phyloP scores from a whole-genome alignment of 305 asterid genomes.

The Solanum hybrid region DNA sequence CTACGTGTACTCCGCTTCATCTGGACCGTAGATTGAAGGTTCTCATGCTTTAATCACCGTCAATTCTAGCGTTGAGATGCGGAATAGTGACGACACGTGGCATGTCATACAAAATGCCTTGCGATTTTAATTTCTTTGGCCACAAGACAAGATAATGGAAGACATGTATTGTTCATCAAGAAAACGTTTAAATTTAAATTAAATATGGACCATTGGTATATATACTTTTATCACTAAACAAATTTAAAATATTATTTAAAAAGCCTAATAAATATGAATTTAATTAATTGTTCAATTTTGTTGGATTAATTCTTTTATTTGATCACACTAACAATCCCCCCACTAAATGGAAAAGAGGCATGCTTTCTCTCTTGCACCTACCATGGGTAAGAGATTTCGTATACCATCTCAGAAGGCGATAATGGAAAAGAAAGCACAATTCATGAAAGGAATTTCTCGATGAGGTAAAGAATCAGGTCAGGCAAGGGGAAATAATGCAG shows the following conservation, averaged over 20 bases:
- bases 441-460: background rate
- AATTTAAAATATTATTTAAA: background rate
- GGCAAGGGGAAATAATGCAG: background rate
- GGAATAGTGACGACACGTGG: background rate
- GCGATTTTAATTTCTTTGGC: background rate
- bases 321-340: background rate
- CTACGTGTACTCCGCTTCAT: background rate
- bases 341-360: no score
- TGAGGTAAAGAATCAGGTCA: background rate
- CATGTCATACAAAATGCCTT: background rate
- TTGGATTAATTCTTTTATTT: background rate
- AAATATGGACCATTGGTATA: background rate
- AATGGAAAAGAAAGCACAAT: background rate
- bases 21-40: background rate
- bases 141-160: background rate
- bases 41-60: background rate
- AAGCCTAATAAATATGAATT: background rate
- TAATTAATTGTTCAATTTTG: no score
- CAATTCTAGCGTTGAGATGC: background rate
- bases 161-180: background rate
- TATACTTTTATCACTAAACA: background rate
- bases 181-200: background rate
- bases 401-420: background rate
- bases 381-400: background rate
- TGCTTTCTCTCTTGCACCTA: background rate